Conservation (phyloP, 1,139 yeast species). For the Saccharomycopsis hybrid region DNA sequence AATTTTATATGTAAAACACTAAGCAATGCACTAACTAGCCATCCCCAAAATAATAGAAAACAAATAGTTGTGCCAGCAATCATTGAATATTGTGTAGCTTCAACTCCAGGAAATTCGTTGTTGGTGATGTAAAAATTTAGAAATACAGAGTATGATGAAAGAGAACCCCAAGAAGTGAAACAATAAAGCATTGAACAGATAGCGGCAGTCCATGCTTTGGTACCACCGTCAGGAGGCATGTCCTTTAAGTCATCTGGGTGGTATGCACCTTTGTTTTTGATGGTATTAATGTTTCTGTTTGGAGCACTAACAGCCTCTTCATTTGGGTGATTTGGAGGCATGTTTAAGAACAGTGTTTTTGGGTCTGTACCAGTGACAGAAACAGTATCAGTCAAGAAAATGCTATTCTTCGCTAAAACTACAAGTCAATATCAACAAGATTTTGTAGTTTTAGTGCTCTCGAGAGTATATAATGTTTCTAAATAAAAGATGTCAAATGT, state of each 20-base stretch:
- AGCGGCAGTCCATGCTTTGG: conserved; percentile 60
- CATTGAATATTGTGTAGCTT: conserved; percentile 55
- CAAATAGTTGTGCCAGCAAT: conserved; percentile 32
- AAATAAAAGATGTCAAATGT: too few relatives aligned
- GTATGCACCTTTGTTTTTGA: conserved; percentile 16
- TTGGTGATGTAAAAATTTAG: conserved; percentile 47
- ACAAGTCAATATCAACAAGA: too few relatives aligned
- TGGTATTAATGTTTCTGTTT: not conserved
- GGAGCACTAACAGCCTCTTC: too few relatives aligned
- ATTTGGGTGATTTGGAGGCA: too few relatives aligned
- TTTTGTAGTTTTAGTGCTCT: too few relatives aligned
- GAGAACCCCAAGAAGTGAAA: conserved; percentile 70
- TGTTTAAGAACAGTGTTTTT: too few relatives aligned
- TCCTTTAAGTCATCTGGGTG: conserved; percentile 17
- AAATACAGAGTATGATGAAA: conserved; percentile 64
- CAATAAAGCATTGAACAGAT: conserved; percentile 46
- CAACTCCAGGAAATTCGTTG: conserved; percentile 49
- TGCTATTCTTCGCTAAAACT: too few relatives aligned
- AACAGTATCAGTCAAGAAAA: too few relatives aligned
- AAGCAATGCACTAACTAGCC: conserved; percentile 7
- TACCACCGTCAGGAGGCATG: conserved; percentile 60
- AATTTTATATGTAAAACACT: conserved; percentile 6
- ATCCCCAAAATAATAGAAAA: conserved; percentile 11
- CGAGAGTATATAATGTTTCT: too few relatives aligned
- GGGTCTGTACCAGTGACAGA: too few relatives aligned